Base-by-base conservation (phyloP, 1,139 yeast genomes). In the Nadsonia commutata region DNA sequence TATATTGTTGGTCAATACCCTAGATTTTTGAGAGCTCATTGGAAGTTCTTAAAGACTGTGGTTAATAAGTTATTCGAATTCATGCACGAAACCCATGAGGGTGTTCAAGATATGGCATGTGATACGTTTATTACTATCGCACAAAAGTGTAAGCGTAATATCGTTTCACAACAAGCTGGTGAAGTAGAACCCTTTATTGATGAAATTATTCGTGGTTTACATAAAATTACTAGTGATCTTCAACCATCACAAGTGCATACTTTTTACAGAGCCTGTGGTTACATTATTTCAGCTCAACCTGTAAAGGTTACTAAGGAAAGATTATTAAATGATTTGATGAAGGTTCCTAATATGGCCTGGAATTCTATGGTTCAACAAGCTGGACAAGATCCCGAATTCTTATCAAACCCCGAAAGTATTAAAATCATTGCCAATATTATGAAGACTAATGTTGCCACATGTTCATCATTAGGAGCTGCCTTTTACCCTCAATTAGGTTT, bases 61-160 rank as follows among this genome's bases (percentile, higher is more conserved):
- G 90, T 90, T 49, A 81, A 85, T 65, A 90, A 90, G 63, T 72
- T 90, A 55, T 90, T 90, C 64, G 98, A 93, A 64, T 90, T 90
- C 57, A 90, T 90, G 99, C 98, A 90, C 66, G 99, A 90, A 69
- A 86, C 96, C 21, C 98, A 90, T 62, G 99, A 88, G 64, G 98
- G 97, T 66, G 98, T 90, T 50, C 98, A 90, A 67, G 98, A 90
- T 64, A 90, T 90, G 98, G 98, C 99, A 8, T 90, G 98, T 70
- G 98, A 90, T 63, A 90, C 99, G 1, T 90, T 90, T 61, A 88
- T 88, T 57, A 93, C 90, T 63, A 90, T 90, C 60, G 85, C 95
- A 23, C 80, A 76, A 54, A 90, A 90, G 65, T 90, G 98, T 71
- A 88, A 86, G 63, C 79, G 88, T 51, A 97, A 90, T 62, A 90